phyloP scores from a whole-genome alignment of 192 early-diverging fungal species.

The Cladochytrium replicatum region DNA sequence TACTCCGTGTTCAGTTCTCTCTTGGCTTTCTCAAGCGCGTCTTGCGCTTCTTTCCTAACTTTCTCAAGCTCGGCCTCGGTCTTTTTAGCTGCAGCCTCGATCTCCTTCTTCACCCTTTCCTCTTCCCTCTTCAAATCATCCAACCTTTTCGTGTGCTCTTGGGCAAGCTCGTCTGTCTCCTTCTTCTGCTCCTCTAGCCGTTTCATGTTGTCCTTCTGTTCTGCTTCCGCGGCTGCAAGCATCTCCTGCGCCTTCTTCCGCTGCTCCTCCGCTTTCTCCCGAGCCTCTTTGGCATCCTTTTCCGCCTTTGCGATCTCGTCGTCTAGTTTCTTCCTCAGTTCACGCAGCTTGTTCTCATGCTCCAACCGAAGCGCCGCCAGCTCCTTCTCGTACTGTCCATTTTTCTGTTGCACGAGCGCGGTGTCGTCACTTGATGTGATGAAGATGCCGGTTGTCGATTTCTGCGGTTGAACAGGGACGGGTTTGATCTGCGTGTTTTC shows the following conservation, averaged over 20 bases:
- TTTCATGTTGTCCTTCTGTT: slow-evolving; percentile 7
- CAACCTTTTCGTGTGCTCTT: slow-evolving; percentile 1
- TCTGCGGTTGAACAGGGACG: too few relatives aligned
- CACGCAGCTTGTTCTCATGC: background rate
- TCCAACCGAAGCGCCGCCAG: slow-evolving; percentile 2
- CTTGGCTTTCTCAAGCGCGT: slow-evolving; percentile 10
- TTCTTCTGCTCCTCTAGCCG: slow-evolving; percentile 5
- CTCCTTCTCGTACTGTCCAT: slow-evolving; percentile 9
- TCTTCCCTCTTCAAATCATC: slow-evolving; percentile 6
- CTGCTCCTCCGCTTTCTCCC: slow-evolving; percentile 6
- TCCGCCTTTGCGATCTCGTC: slow-evolving; percentile 5
- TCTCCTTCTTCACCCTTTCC: slow-evolving; percentile 10
- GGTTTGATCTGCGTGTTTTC: too few relatives aligned
- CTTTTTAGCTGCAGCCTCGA: background rate
- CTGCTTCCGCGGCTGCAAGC: background rate
- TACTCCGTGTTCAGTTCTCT: too few relatives aligned
- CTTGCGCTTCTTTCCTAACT: slow-evolving; percentile 4
- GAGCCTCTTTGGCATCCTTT: slow-evolving; percentile 8
- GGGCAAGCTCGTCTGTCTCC: background rate
- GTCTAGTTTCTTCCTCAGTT: background rate
- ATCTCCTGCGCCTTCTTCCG: slow-evolving; percentile 7
- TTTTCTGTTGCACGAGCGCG: too few relatives aligned
- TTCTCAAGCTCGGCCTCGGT: slow-evolving; percentile 3
- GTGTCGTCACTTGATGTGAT: too few relatives aligned
- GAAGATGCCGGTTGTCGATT: too few relatives aligned